Conservation (phyloP, 1,139 yeast genomes). For the Magnusiomyces sp. region DNA sequence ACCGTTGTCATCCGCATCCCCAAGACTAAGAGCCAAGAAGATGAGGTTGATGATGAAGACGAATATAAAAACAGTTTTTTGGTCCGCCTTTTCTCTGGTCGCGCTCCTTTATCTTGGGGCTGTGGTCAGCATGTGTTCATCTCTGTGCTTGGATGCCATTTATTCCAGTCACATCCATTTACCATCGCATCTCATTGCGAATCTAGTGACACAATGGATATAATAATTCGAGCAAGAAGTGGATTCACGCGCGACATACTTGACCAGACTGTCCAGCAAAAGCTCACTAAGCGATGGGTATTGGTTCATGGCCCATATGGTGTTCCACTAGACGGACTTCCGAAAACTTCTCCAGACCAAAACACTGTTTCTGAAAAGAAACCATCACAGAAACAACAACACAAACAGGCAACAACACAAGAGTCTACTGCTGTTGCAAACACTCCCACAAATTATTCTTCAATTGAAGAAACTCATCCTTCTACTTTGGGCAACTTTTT, state of each 20-base stretch:
- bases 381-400: too few relatives aligned
- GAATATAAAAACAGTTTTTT: neutral
- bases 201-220: slow-evolving; percentile 17
- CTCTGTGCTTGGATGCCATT: slow-evolving; percentile 21
- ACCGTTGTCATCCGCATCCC: slow-evolving; percentile 22
- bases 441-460: too few relatives aligned
- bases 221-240: slow-evolving; percentile 23
- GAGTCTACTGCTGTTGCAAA: too few relatives aligned
- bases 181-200: slow-evolving; percentile 23
- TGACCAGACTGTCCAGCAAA: slow-evolving; percentile 10
- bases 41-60: neutral
- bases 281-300: slow-evolving; percentile 15
- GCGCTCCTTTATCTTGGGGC: slow-evolving; percentile 20
- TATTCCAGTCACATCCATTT: slow-evolving; percentile 22
- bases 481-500: too few relatives aligned
- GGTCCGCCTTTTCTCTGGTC: neutral
- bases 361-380: too few relatives aligned
- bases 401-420: too few relatives aligned
- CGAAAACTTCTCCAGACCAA: neutral
- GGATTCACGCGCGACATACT: slow-evolving; percentile 22
- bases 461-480: too few relatives aligned
- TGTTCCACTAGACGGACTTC: slow-evolving; percentile 10
- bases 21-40: slow-evolving; percentile 4
- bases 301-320: slow-evolving; percentile 28
- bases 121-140: slow-evolving; percentile 25